Conservation (phyloP, 106 monocot species). For the Agapanthus africanus region DNA sequence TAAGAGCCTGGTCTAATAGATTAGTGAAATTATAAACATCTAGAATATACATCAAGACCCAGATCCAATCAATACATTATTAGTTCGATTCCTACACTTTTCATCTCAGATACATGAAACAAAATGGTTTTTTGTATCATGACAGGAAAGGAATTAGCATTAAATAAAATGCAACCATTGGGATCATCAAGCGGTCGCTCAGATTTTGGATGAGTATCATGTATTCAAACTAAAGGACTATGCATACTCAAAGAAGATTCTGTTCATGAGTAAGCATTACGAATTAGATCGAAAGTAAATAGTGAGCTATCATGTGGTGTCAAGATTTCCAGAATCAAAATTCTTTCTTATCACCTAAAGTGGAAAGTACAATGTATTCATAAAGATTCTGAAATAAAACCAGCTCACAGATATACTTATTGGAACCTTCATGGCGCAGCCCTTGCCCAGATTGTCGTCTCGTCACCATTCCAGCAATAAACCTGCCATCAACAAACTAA, state of each 20-base stretch:
- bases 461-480: conserved; percentile 32
- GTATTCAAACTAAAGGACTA: not conserved
- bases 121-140: not conserved
- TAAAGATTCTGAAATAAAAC: not conserved
- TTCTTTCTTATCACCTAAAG: not conserved
- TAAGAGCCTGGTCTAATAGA: not conserved
- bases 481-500: conserved; percentile 66
- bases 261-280: not conserved
- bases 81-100: not conserved
- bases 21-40: too few species aligned
- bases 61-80: not conserved
- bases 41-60: too few species aligned
- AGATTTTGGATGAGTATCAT: not conserved
- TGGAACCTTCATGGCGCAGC: conserved; percentile 20
- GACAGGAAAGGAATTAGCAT: not conserved
- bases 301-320: not conserved
- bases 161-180: not conserved
- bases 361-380: not conserved
- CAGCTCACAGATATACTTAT: not conserved
- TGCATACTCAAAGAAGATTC: not conserved
- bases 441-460: conserved; percentile 33
- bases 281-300: not conserved
- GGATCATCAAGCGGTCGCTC: not conserved
- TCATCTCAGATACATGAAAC: not conserved
- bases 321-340: not conserved